These are phyloP conservation scores for Salvia hispanica DNA, from an alignment of 257 asterid genomes.

Conservation along the genomic window DNA sequence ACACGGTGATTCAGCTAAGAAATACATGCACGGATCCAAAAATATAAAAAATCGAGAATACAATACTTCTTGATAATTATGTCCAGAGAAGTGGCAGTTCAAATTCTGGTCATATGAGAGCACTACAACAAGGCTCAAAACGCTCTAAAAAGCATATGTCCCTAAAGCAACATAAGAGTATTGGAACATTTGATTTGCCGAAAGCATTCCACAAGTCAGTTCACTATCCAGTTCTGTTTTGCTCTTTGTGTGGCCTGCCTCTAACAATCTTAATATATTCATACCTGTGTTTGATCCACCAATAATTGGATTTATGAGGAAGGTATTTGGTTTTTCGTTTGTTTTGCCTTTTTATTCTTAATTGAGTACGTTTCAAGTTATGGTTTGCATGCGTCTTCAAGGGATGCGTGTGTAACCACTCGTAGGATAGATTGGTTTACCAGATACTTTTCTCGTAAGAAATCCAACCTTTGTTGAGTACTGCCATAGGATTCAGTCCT, in stretches of 20 bases:
- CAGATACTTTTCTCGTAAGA: too few species aligned
- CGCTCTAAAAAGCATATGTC: constrained; percentile 85
- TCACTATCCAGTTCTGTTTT: constrained; percentile 9
- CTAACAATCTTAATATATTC: background rate
- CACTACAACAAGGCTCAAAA: constrained; percentile 51
- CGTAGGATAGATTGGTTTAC: too few species aligned
- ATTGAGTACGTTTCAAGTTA: too few species aligned
- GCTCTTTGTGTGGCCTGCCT: background rate
- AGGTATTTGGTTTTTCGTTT: too few species aligned
- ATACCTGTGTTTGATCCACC: background rate
- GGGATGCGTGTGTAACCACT: too few species aligned
- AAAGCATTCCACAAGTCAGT: constrained; percentile 71
- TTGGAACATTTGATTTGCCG: constrained; percentile 64
- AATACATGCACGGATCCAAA: constrained; percentile 79
- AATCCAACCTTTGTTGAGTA: too few species aligned
- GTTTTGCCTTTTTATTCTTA: too few species aligned
- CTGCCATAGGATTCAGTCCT: background rate
- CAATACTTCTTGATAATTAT: constrained; percentile 85
- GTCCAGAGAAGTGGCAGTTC: constrained; percentile 51
- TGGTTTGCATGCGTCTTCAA: too few species aligned
- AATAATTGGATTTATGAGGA: too few species aligned
- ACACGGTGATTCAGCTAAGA: constrained; percentile 77
- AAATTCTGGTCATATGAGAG: constrained; percentile 31
- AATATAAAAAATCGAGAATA: constrained; percentile 65
- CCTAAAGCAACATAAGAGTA: constrained; percentile 61